These are phyloP conservation scores for Xenoacremonium recifei DNA, from an alignment of 2,329 filamentous ascomycete species.

Conservation along the genomic window DNA sequence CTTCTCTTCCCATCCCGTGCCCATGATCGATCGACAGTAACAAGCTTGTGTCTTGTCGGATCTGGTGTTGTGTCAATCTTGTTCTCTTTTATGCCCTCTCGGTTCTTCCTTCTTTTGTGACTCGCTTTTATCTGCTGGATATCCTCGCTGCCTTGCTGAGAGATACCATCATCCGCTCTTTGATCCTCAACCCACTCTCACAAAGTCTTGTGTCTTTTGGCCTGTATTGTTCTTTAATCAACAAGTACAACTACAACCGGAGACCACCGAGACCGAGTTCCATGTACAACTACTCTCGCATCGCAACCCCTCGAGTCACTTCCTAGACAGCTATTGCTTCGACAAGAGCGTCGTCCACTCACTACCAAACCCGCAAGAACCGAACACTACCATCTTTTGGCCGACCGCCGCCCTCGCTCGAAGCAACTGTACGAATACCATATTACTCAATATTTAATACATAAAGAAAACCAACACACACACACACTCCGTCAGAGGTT, in stretches of 20 bases:
- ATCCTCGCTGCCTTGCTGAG: constrained; percentile 27
- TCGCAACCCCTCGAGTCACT: constrained; percentile 29
- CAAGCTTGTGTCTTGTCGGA: no score
- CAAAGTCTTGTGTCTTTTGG: constrained; percentile 14
- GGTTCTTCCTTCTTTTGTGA: constrained; percentile 50
- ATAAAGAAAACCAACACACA: constrained; percentile 18
- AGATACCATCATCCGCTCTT: constrained; percentile 45
- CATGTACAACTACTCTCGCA: constrained; percentile 30
- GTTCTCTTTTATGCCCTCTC: constrained; percentile 46
- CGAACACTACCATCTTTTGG: constrained; percentile 26
- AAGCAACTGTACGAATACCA: constrained; percentile 25
- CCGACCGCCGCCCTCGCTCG: constrained; percentile 7
- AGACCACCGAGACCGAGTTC: constrained; percentile 20
- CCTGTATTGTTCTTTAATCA: constrained; percentile 4
- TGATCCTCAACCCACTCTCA: constrained; percentile 22
- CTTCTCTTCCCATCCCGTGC: constrained; percentile 32
- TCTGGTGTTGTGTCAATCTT: constrained; percentile 42
- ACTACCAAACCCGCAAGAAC: constrained; percentile 24
- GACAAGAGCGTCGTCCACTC: constrained; percentile 44
- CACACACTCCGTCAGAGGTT: no score
- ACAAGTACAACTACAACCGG: constrained; percentile 10
- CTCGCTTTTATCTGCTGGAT: constrained; percentile 43
- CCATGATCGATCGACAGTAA: constrained; percentile 51
- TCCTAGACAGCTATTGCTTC: constrained; percentile 31
- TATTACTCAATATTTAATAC: constrained; percentile 23